Evolutionary conservation across 2,329 filamentous ascomycete genomes (phyloP).

Genomic region (Fusarium euwallaceae): DNA sequence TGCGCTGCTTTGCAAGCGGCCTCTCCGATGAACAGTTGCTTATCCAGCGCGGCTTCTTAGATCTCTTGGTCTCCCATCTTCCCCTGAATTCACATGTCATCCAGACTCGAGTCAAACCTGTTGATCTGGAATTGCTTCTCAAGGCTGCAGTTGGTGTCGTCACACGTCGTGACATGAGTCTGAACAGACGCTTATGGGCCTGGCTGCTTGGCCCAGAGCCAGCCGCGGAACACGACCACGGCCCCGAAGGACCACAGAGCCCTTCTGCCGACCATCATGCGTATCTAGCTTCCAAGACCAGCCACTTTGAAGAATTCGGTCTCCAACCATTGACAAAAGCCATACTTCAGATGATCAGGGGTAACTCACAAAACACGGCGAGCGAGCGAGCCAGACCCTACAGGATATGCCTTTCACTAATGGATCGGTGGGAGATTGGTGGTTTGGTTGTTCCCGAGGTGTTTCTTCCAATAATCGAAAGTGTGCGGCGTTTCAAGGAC

Average conservation of each 20-base stretch:
- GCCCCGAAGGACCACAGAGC: conserved; percentile 60
- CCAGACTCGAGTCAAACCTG: conserved; percentile 77
- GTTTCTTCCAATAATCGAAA: conserved; percentile 87
- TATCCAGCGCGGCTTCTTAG: conserved; percentile 93
- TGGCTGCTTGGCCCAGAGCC: conserved; percentile 91
- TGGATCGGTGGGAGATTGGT: conserved; percentile 99
- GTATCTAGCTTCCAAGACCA: conserved; percentile 71
- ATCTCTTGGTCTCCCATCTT: conserved; percentile 90
- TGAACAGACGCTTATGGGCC: conserved; percentile 94
- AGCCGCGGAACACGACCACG: conserved; percentile 62
- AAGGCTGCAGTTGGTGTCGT: conserved; percentile 90
- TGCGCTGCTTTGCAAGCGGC: conserved; percentile 93
- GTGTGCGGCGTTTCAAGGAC: conserved; percentile 80
- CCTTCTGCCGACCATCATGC: conserved; percentile 58
- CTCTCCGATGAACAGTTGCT: conserved; percentile 88
- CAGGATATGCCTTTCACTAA: conserved; percentile 91
- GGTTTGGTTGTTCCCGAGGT: conserved; percentile 88
- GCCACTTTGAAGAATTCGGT: conserved; percentile 87
- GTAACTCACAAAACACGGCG: conserved; percentile 44
- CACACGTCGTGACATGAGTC: conserved; percentile 91
- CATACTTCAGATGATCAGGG: conserved; percentile 80
- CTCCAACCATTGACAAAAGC: conserved; percentile 80
- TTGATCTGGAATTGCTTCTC: conserved; percentile 85
- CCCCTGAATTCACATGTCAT: conserved; percentile 87
- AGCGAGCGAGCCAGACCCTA: conserved; percentile 85